Evolutionary conservation across 1,139 yeast species (phyloP).

Genomic region (Pichia sp.): DNA sequence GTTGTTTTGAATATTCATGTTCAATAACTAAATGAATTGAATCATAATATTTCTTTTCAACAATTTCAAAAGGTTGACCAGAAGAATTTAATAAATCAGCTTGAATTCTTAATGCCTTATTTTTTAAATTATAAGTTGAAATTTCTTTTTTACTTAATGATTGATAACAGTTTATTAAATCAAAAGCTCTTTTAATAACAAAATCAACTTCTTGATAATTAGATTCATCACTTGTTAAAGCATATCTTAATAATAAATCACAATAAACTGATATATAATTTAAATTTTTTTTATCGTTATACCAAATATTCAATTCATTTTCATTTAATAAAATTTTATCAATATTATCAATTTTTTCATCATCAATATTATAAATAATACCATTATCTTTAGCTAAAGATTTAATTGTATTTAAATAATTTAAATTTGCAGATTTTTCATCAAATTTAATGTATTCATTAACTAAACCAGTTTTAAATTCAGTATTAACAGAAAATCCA

Average conservation of each 20-base stretch:
- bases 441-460: constrained; percentile 27
- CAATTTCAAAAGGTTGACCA: constrained; percentile 11
- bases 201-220: constrained; percentile 13
- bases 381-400: constrained; percentile 21
- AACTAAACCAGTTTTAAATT: constrained; percentile 29
- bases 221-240: constrained; percentile 23
- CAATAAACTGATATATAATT: constrained; percentile 26
- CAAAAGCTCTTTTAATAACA: constrained; percentile 20
- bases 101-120: constrained; percentile 26
- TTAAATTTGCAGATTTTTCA: constrained; percentile 23
- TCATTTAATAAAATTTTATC: constrained; percentile 14
- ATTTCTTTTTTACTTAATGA: constrained; percentile 8
- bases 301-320: constrained; percentile 22
- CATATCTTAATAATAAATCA: constrained; percentile 29
- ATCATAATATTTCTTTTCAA: constrained; percentile 21
- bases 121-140: constrained; percentile 26
- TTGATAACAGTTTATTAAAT: constrained; percentile 19
- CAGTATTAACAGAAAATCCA: constrained; percentile 25
- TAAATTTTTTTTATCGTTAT: constrained; percentile 20
- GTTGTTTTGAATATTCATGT: constrained; percentile 18
- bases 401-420: constrained; percentile 23
- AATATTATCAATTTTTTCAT: constrained; percentile 13
- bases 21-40: constrained; percentile 21
- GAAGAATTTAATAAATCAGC: constrained; percentile 22
- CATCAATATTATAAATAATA: constrained; percentile 9